These are phyloP conservation scores for Cicer pinnatifidum DNA, from an alignment of 306 rosid genomes.

Conservation along the genomic window DNA sequence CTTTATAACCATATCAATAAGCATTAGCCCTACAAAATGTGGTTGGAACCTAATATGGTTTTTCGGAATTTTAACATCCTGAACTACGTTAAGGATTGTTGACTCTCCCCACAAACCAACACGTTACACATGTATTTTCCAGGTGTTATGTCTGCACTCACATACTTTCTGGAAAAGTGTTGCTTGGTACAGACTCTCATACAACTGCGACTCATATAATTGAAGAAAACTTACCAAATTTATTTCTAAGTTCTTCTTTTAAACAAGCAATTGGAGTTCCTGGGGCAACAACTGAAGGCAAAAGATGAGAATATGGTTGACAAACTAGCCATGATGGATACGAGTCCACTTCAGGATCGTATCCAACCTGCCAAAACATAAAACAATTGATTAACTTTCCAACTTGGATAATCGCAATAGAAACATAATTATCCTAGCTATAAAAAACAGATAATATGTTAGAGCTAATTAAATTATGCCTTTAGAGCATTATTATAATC, in stretches of 20 bases:
- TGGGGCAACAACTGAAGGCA: conserved; percentile 82
- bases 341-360: conserved; percentile 88
- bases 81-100: no score
- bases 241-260: conserved; percentile 62
- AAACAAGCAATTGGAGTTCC: conserved; percentile 76
- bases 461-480: conserved; percentile 48
- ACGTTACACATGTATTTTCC: no score
- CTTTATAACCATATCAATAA: neutral
- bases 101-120: no score
- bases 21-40: neutral
- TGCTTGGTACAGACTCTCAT: conserved; percentile 9
- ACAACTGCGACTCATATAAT: neutral
- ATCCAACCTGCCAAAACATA: conserved; percentile 73
- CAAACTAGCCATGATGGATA: conserved; percentile 82
- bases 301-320: conserved; percentile 74
- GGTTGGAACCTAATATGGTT: conserved; percentile 4
- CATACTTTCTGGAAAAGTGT: neutral
- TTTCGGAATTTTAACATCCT: neutral
- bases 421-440: conserved; percentile 2
- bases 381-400: conserved; percentile 18
- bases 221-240: conserved; percentile 56
- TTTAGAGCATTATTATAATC: conserved; percentile 92
- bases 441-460: conserved; percentile 6
- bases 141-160: no score
- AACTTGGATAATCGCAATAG: neutral